A percentile compares a stretch with the other conserved stretches of the same genome.
phyloP scores from a whole-genome alignment of 768 basidiomycete species.

The Russula compacta region DNA sequence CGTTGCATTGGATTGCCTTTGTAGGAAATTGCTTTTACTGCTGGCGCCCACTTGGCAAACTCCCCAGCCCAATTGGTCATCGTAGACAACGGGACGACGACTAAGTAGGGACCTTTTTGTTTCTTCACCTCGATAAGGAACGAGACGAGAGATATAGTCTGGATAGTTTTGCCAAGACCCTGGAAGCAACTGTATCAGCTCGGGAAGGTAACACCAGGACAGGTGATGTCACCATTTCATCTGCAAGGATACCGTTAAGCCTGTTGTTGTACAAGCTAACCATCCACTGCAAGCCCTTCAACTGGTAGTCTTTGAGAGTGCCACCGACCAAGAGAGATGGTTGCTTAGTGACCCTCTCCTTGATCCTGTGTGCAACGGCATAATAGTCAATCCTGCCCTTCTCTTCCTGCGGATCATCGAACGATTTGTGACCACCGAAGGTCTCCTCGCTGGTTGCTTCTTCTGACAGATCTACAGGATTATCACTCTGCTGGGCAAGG shows the following conservation, averaged over 20 bases:
- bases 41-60: constrained; percentile 95
- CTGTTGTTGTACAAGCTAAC: constrained; percentile 95
- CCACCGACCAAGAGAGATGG: constrained; percentile 75
- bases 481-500: constrained; percentile 79
- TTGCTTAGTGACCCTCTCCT: constrained; percentile 74
- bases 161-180: constrained; percentile 95
- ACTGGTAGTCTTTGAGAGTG: constrained; percentile 87
- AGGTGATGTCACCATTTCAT: constrained; percentile 66
- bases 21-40: constrained; percentile 71
- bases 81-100: constrained; percentile 91
- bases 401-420: constrained; percentile 51
- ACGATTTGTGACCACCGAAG: constrained; percentile 72
- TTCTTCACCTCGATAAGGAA: constrained; percentile 89
- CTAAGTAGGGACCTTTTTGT: constrained; percentile 89
- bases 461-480: constrained; percentile 34
- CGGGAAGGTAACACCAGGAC: background rate
- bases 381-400: constrained; percentile 90
- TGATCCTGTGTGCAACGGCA: constrained; percentile 85
- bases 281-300: constrained; percentile 98
- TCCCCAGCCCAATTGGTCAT: constrained; percentile 97
- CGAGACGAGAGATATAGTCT: constrained; percentile 89
- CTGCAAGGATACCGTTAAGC: constrained; percentile 89
- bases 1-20: constrained; percentile 87
- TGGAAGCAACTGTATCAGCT: constrained; percentile 23
- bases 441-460: constrained; percentile 78